Conservation (phyloP, 352 stramenopile species). For the Phytophthora podocarpi region DNA sequence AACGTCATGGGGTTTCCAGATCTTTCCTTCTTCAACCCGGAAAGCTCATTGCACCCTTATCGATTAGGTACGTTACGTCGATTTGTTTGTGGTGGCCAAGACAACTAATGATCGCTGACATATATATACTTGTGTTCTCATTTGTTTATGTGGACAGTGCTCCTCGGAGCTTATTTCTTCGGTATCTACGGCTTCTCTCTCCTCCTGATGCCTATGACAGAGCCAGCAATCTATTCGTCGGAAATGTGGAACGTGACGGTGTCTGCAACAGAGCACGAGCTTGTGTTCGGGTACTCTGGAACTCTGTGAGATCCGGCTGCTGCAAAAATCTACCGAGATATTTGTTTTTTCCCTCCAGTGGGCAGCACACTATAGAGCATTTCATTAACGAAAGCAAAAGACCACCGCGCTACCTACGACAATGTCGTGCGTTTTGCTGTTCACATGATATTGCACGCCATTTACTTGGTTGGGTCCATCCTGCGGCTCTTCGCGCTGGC, state of each 20-base stretch:
- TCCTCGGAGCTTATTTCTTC: constrained; percentile 81
- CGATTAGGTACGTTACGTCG: constrained; percentile 57
- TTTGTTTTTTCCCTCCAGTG: constrained; percentile 22
- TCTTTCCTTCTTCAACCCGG: constrained; percentile 80
- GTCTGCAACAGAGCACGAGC: constrained; percentile 44
- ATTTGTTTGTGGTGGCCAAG: neutral
- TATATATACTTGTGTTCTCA: neutral
- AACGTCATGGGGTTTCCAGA: constrained; percentile 96
- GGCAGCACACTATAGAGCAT: constrained; percentile 42
- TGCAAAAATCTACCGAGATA: constrained; percentile 7
- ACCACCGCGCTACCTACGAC: constrained; percentile 22
- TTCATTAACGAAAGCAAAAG: constrained; percentile 36
- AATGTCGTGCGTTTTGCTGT: constrained; percentile 15
- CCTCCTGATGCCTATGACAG: constrained; percentile 76
- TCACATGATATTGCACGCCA: constrained; percentile 36
- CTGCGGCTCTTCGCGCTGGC: constrained; percentile 2
- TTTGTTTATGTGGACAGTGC: constrained; percentile 44
- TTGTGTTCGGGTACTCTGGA: constrained; percentile 50
- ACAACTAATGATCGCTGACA: constrained; percentile 4
- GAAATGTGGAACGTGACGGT: constrained; percentile 84
- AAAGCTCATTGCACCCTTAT: constrained; percentile 76
- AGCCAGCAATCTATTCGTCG: constrained; percentile 80
- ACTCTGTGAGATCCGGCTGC: constrained; percentile 31
- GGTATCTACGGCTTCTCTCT: constrained; percentile 83
- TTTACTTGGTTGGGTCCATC: constrained; percentile 6